Conservation (phyloP, 1,139 yeast genomes). For the Scheffersomyces titani region DNA sequence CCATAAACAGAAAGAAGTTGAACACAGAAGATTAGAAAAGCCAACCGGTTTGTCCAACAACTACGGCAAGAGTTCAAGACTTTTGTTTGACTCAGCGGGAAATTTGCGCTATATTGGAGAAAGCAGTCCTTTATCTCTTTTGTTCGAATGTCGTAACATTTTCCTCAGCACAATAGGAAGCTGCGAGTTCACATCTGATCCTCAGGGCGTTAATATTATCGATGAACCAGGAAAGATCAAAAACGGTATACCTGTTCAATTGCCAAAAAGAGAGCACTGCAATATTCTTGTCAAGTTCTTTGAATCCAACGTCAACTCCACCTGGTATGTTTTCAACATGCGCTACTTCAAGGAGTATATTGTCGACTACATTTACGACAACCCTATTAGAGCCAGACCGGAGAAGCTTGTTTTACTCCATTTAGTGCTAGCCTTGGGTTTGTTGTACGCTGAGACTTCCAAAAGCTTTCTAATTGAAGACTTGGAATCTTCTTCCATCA, state of each 20-base stretch:
- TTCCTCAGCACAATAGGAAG: conserved; percentile 16
- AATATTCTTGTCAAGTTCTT: conserved; percentile 14
- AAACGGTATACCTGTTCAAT: conserved; percentile 10
- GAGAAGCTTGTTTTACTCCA: conserved; percentile 24
- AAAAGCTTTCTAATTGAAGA: conserved; percentile 17
- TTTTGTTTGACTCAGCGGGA: conserved; percentile 21
- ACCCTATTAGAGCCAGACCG: conserved; percentile 6
- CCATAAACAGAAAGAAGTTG: background rate
- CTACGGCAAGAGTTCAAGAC: conserved; percentile 16
- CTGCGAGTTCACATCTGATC: conserved; percentile 13
- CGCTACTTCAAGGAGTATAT: conserved; percentile 16
- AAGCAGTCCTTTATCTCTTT: conserved; percentile 26
- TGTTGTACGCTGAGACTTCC: conserved; percentile 26
- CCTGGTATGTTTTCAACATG: conserved; percentile 30
- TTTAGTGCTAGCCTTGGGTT: conserved; percentile 42
- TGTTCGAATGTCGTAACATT: conserved; percentile 26
- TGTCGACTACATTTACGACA: conserved; percentile 15
- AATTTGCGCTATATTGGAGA: conserved; percentile 28
- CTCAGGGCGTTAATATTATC: conserved; percentile 17
- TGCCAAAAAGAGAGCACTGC: conserved; percentile 15
- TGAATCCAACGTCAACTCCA: conserved; percentile 19
- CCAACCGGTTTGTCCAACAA: conserved; percentile 13
- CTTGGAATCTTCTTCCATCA: conserved; percentile 10
- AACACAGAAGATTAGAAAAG: conserved; percentile 5
- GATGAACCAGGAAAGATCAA: conserved; percentile 16